A percentile compares a stretch with the other conserved stretches of the same genome.
These are phyloP conservation scores for Boletus semigastroideus DNA, from an alignment of 1,284 basidiomycete species.

Conservation along the genomic window DNA sequence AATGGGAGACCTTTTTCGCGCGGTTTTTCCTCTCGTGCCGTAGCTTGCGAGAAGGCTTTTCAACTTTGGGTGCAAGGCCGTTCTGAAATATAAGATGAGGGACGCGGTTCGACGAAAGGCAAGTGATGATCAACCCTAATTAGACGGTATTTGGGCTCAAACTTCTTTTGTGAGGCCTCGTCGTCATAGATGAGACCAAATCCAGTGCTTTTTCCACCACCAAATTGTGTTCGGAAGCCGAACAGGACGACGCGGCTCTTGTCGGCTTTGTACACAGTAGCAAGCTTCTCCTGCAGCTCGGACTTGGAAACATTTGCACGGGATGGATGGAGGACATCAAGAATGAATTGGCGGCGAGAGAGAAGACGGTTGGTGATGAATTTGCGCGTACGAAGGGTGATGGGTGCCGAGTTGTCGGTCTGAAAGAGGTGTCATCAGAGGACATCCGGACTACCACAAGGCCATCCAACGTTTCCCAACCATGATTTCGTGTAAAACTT, in stretches of 20 bases:
- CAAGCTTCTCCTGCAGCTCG: conserved; percentile 94
- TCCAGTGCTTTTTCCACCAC: conserved; percentile 97
- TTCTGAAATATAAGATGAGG: conserved; percentile 49
- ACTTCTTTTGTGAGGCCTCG: conserved; percentile 92
- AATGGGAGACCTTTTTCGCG: conserved; percentile 80
- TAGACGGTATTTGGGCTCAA: conserved; percentile 96
- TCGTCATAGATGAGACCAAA: conserved; percentile 99
- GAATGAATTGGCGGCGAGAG: conserved; percentile 88
- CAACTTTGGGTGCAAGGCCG: conserved; percentile 82
- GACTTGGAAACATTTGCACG: conserved; percentile 93
- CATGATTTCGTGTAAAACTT: conserved; percentile 4
- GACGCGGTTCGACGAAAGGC: background rate
- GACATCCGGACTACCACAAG: conserved; percentile 19
- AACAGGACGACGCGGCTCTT: conserved; percentile 78
- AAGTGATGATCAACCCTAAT: conserved; percentile 71
- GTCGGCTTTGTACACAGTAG: conserved; percentile 74
- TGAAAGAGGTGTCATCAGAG: conserved; percentile 32
- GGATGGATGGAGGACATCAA: conserved; percentile 95
- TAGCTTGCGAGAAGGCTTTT: conserved; percentile 94
- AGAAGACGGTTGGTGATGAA: conserved; percentile 99
- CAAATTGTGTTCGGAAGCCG: conserved; percentile 90
- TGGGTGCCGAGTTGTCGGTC: conserved; percentile 85
- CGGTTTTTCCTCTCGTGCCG: conserved; percentile 99
- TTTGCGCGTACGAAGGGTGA: conserved; percentile 98
- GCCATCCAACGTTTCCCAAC: conserved; percentile 24